These are phyloP conservation scores for Ulmus americana DNA, from an alignment of 331 rosid genomes.

Conservation along the genomic window DNA sequence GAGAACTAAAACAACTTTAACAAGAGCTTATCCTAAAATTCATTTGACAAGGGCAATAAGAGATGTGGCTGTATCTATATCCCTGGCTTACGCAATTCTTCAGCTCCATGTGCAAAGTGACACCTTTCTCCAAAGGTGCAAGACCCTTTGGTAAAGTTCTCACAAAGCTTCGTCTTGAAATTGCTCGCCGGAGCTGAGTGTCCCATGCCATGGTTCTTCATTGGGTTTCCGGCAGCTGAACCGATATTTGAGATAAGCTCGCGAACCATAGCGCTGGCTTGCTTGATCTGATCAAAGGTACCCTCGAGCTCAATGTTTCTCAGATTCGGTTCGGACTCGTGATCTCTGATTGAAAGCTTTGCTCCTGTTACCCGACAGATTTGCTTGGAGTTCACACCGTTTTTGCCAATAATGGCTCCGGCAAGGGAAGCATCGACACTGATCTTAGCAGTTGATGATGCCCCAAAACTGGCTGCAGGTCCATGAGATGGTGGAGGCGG, in stretches of 20 bases:
- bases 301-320: slow-evolving; percentile 51
- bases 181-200: slow-evolving; percentile 34
- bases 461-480: slow-evolving; percentile 57
- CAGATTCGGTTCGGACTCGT: slow-evolving; percentile 57
- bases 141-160: slow-evolving; percentile 54
- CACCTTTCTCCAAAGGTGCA: slow-evolving; percentile 87
- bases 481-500: slow-evolving; percentile 34
- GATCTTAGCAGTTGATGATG: slow-evolving; percentile 35
- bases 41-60: no score
- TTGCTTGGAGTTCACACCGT: slow-evolving; percentile 62
- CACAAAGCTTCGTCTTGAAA: slow-evolving; percentile 81
- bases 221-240: slow-evolving; percentile 36
- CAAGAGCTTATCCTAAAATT: no score
- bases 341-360: slow-evolving; percentile 62
- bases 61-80: slow-evolving; percentile 26
- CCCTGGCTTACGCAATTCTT: slow-evolving; percentile 48
- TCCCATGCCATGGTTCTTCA: slow-evolving; percentile 26
- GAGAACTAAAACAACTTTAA: no score
- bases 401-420: slow-evolving; percentile 71
- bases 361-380: slow-evolving; percentile 74
- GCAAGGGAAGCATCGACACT: slow-evolving; percentile 52
- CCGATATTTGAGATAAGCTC: slow-evolving; percentile 3
- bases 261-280: no score
- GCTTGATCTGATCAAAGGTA: no score
- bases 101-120: slow-evolving; percentile 37